These are phyloP conservation scores for Sclerotinia glacialis DNA, from an alignment of 2,329 filamentous ascomycete genomes.

Conservation along the genomic window DNA sequence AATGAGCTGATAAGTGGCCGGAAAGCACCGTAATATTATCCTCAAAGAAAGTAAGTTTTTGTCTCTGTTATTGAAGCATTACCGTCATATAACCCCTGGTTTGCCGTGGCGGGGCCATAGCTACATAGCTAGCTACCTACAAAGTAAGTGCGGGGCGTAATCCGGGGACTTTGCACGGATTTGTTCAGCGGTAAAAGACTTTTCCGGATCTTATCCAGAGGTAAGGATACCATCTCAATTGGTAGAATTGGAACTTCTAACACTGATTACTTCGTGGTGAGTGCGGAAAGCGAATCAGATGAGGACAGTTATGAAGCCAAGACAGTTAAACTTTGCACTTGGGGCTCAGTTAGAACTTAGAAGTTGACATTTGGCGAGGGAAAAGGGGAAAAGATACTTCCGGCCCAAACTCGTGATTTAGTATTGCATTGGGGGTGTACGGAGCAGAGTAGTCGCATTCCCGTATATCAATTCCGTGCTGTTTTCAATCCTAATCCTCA, in stretches of 20 bases:
- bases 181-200: constrained; percentile 14
- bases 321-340: neutral
- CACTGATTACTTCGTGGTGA: neutral
- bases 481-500: neutral
- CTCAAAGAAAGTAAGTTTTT: neutral
- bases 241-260: neutral
- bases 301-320: neutral
- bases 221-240: neutral
- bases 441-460: neutral
- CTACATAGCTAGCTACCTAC: no score
- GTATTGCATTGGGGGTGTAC: neutral
- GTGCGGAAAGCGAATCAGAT: constrained; percentile 10
- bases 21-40: neutral
- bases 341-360: no score
- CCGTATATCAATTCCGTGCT: constrained; percentile 12
- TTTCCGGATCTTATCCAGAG: constrained; percentile 8
- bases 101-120: constrained; percentile 4
- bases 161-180: constrained; percentile 14
- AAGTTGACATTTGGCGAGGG: neutral
- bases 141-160: constrained; percentile 12
- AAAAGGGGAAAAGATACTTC: constrained; percentile 21
- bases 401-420: constrained; percentile 4
- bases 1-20: neutral
- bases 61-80: neutral
- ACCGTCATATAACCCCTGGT: neutral